phyloP scores from a whole-genome alignment of 176 grass and related monocot genomes.

The Juncus effusus region DNA sequence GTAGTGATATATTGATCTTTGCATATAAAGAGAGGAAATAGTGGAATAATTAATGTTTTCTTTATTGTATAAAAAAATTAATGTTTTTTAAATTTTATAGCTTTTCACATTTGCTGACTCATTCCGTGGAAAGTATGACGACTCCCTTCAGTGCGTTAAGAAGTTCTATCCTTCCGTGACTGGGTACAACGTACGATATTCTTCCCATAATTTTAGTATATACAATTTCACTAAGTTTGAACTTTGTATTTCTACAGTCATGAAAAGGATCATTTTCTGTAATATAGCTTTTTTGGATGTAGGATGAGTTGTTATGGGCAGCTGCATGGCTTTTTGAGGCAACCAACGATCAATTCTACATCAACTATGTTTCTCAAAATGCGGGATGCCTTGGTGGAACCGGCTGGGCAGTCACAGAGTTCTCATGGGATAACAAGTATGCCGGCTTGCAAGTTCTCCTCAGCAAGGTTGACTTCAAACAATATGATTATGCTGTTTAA shows the following conservation, averaged over 20 bases:
- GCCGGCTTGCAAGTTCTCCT: slow-evolving; percentile 83
- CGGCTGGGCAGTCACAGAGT: slow-evolving; percentile 67
- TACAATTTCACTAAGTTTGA: background rate
- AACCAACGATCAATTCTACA: slow-evolving; percentile 60
- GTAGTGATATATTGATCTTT: background rate
- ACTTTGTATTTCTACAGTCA: background rate
- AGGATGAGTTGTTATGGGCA: slow-evolving; percentile 88
- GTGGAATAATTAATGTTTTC: background rate
- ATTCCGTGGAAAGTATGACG: slow-evolving; percentile 78
- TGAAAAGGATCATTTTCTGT: background rate
- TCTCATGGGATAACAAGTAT: slow-evolving; percentile 99
- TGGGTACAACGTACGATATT: slow-evolving; percentile 52
- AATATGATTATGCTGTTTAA: background rate
- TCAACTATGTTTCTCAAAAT: slow-evolving; percentile 59
- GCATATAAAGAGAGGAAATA: background rate
- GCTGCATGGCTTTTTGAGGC: slow-evolving; percentile 83
- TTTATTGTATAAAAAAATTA: no score
- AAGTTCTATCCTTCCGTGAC: slow-evolving; percentile 82
- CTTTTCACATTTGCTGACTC: slow-evolving; percentile 77
- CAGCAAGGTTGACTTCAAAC: slow-evolving; percentile 44
- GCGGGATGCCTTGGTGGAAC: slow-evolving; percentile 56
- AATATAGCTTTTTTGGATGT: background rate
- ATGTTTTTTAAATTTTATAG: slow-evolving; percentile 17
- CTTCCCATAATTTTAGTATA: background rate
- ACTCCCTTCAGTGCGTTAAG: slow-evolving; percentile 42